These are phyloP conservation scores for Rutstroemia sp. DNA, from an alignment of 2,329 filamentous ascomycete species.

Conservation along the genomic window DNA sequence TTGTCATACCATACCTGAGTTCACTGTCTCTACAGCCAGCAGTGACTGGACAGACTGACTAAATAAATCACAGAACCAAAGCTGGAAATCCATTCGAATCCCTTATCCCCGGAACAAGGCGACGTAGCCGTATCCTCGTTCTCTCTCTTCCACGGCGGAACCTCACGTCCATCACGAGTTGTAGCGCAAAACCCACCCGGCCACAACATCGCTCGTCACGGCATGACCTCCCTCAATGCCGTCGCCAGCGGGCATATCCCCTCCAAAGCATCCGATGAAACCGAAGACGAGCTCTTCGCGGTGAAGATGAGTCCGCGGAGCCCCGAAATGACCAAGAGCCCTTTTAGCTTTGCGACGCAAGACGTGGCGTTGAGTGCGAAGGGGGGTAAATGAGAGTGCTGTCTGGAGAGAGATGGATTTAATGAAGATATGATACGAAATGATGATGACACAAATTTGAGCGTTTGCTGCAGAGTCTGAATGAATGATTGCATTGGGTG, in stretches of 20 bases:
- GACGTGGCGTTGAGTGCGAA: slow-evolving; percentile 24
- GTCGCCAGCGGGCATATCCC: slow-evolving; percentile 30
- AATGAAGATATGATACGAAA: not conserved
- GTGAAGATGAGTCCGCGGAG: slow-evolving; percentile 80
- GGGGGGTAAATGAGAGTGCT: not conserved
- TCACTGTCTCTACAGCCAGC: not conserved
- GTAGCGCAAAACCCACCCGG: slow-evolving; percentile 24
- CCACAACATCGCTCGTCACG: slow-evolving; percentile 13
- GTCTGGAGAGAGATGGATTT: not conserved
- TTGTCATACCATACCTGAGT: slow-evolving; percentile 24
- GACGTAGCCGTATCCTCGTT: slow-evolving; percentile 58
- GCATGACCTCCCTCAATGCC: slow-evolving; percentile 30
- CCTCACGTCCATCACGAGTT: slow-evolving; percentile 33
- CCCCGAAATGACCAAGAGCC: slow-evolving; percentile 78
- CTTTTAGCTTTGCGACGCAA: slow-evolving; percentile 51
- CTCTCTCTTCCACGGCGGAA: slow-evolving; percentile 46
- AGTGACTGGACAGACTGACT: not conserved
- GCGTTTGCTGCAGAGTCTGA: not conserved
- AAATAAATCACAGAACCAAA: slow-evolving; percentile 17
- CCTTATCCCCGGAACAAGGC: slow-evolving; percentile 53
- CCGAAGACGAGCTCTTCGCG: slow-evolving; percentile 78
- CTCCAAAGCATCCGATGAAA: slow-evolving; percentile 30
- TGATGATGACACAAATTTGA: not conserved
- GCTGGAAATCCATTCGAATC: slow-evolving; percentile 20
- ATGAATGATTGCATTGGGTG: not conserved